Conservation (phyloP, 495 filamentous ascomycete species). For the Aspergillus ostianus region DNA sequence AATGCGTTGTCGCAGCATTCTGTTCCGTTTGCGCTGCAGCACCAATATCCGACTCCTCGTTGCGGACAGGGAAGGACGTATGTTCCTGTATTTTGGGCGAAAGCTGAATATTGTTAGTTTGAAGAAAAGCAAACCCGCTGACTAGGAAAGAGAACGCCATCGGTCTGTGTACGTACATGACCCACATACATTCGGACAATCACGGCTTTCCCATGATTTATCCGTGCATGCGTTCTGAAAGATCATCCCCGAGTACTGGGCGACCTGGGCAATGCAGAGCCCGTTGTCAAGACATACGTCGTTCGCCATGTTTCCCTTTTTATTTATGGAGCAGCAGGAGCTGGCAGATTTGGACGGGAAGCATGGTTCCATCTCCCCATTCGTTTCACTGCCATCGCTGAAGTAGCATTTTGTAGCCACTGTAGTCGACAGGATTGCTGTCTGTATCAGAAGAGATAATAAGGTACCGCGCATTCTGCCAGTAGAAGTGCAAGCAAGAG, state of each 20-base stretch:
- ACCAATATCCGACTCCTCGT: neutral
- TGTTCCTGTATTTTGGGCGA: neutral
- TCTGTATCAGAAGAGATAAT: neutral
- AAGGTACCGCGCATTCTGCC: neutral
- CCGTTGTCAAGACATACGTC: constrained; percentile 2
- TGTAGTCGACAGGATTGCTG: neutral
- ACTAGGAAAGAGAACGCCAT: neutral
- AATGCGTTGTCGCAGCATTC: constrained; percentile 1
- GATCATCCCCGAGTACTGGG: neutral
- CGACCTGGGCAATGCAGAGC: neutral
- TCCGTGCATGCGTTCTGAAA: constrained; percentile 4
- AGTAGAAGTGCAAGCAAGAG: neutral
- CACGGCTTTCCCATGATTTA: neutral
- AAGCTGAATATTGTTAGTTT: neutral
- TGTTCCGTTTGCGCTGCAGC: neutral
- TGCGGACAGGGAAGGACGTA: neutral
- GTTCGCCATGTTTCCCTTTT: neutral
- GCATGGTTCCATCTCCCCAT: neutral
- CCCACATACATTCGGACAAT: neutral
- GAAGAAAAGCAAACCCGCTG: too few species aligned
- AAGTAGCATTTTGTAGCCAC: neutral
- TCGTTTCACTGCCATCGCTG: neutral
- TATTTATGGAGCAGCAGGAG: neutral
- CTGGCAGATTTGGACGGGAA: neutral
- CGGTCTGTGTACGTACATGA: neutral